Evolutionary conservation across 2,329 filamentous ascomycete genomes (phyloP).

Genomic region (Zymoseptoria tritici): DNA sequence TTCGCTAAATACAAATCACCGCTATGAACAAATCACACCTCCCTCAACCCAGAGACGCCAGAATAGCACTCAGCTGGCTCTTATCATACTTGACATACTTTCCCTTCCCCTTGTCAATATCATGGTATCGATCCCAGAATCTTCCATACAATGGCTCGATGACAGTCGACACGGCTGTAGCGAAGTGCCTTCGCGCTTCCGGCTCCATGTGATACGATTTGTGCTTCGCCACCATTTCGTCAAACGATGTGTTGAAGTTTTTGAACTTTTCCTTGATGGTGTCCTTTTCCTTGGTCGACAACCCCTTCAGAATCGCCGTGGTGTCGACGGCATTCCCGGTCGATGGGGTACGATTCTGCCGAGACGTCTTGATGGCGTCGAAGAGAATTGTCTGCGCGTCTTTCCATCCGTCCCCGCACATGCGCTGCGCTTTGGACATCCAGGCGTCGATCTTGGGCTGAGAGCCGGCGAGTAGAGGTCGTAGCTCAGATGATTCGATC

Average conservation of each 20-base stretch:
- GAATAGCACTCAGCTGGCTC: conserved; percentile 59
- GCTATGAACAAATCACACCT: background rate
- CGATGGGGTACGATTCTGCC: conserved; percentile 62
- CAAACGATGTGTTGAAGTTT: conserved; percentile 82
- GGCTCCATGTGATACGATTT: conserved; percentile 82
- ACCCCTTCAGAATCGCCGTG: conserved; percentile 70
- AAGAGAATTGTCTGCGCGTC: conserved; percentile 77
- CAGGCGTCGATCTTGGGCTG: conserved; percentile 62
- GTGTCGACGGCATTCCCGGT: conserved; percentile 63
- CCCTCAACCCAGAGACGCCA: conserved; percentile 31
- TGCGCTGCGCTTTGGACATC: conserved; percentile 75
- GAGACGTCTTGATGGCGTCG: conserved; percentile 86
- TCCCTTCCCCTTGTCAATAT: conserved; percentile 93
- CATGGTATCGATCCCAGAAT: conserved; percentile 96
- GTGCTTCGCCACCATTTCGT: conserved; percentile 77
- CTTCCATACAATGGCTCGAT: conserved; percentile 89
- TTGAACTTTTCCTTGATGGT: conserved; percentile 94
- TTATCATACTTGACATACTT: conserved; percentile 99
- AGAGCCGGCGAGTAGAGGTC: conserved; percentile 52
- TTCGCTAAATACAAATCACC: background rate
- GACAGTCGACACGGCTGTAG: conserved; percentile 78
- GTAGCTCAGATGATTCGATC: conserved; percentile 73
- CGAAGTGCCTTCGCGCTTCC: conserved; percentile 74
- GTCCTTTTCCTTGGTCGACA: conserved; percentile 88
- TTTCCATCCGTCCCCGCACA: conserved; percentile 75